Evolutionary conservation across 2,329 filamentous ascomycete genomes (phyloP).

Genomic region (Proliferodiscus dingleyae): DNA sequence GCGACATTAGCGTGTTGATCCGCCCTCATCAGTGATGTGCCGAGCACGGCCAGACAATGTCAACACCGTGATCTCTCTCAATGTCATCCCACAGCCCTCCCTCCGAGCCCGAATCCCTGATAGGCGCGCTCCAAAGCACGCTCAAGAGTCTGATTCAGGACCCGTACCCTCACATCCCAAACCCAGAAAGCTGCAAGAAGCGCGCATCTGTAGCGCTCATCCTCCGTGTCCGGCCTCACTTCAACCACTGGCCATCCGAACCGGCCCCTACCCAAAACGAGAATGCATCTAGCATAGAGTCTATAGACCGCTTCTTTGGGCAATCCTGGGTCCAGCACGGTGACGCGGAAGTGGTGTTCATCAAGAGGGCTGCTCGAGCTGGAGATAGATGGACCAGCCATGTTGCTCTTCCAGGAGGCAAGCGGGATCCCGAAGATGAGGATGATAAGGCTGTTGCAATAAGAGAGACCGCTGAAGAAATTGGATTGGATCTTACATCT

Average conservation of each 20-base stretch:
- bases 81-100: slow-evolving; percentile 6
- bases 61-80: no score
- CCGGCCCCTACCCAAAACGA: slow-evolving; percentile 12
- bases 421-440: slow-evolving; percentile 58
- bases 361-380: slow-evolving; percentile 59
- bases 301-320: slow-evolving; percentile 54
- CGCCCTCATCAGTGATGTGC: no score
- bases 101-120: slow-evolving; percentile 24
- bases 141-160: slow-evolving; percentile 35
- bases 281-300: slow-evolving; percentile 30
- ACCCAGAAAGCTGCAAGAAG: slow-evolving; percentile 33
- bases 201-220: slow-evolving; percentile 63
- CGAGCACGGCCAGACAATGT: no score
- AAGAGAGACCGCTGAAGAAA: slow-evolving; percentile 61
- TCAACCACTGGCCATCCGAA: slow-evolving; percentile 45
- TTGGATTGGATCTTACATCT: slow-evolving; percentile 54
- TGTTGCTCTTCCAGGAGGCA: slow-evolving; percentile 63
- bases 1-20: no score
- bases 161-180: slow-evolving; percentile 45
- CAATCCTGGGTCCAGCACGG: slow-evolving; percentile 62
- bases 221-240: slow-evolving; percentile 55
- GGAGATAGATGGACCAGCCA: slow-evolving; percentile 68
- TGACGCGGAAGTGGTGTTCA: slow-evolving; percentile 65
- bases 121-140: slow-evolving; percentile 23
- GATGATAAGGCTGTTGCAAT: slow-evolving; percentile 59